A percentile compares a stretch with the other conserved stretches of the same genome.
phyloP scores from a whole-genome alignment of 2,329 filamentous ascomycete species.

The Epichloe typhina region DNA sequence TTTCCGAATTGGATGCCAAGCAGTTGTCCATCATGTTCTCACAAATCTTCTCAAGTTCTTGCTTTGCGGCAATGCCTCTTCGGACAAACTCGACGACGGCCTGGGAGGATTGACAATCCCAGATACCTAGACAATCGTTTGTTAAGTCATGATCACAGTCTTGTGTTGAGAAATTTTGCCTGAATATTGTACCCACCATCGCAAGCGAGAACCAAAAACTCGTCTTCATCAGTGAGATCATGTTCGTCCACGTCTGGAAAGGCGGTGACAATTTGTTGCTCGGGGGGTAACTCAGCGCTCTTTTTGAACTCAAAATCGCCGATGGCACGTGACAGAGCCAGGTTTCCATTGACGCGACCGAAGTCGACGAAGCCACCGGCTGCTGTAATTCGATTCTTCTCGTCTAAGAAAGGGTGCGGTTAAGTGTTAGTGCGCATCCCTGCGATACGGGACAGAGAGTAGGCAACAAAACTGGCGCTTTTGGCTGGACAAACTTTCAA shows the following conservation, averaged over 20 bases:
- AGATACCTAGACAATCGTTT: slow-evolving; percentile 57
- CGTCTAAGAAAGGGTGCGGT: slow-evolving; percentile 39
- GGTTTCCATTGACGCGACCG: slow-evolving; percentile 93
- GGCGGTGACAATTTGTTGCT: slow-evolving; percentile 96
- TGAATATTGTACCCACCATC: slow-evolving; percentile 51
- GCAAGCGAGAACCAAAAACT: slow-evolving; percentile 87
- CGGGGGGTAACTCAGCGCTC: slow-evolving; percentile 94
- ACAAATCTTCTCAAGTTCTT: slow-evolving; percentile 87
- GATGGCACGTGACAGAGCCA: slow-evolving; percentile 91
- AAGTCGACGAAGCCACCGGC: slow-evolving; percentile 98
- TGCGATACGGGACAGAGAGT: not conserved
- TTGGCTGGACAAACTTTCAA: slow-evolving; percentile 58
- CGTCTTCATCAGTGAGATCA: slow-evolving; percentile 82
- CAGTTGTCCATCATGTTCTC: slow-evolving; percentile 99
- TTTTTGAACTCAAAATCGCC: slow-evolving; percentile 99
- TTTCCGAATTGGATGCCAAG: slow-evolving; percentile 93
- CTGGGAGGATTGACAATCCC: slow-evolving; percentile 98
- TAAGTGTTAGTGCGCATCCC: slow-evolving; percentile 1
- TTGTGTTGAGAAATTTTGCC: not conserved
- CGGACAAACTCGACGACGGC: slow-evolving; percentile 94
- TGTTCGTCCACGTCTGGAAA: slow-evolving; percentile 90
- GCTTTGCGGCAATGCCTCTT: slow-evolving; percentile 90
- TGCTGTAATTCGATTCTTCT: slow-evolving; percentile 90
- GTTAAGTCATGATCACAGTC: not conserved
- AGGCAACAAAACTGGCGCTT: not conserved